These are phyloP conservation scores for Adansonia grandidieri DNA, from an alignment of 441 rosid genomes.

Conservation along the genomic window DNA sequence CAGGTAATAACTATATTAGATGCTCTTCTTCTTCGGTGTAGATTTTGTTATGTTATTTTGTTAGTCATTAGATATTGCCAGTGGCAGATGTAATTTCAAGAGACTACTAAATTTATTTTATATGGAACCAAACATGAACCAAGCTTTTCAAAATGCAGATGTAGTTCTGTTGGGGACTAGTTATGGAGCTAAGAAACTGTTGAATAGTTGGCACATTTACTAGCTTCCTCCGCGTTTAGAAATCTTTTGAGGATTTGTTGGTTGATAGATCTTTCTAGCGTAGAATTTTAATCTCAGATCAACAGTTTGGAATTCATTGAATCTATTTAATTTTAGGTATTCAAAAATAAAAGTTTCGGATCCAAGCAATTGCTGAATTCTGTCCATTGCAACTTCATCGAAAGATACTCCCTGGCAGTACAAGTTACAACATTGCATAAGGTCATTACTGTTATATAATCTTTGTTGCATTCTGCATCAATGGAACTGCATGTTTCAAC, in stretches of 20 bases:
- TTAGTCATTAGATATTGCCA: not conserved
- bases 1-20: conserved; percentile 53
- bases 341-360: not conserved
- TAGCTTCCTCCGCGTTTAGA: conserved; percentile 3
- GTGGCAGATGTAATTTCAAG: conserved; percentile 2
- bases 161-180: not conserved
- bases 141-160: not conserved
- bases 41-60: not conserved
- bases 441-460: not conserved
- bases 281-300: not conserved
- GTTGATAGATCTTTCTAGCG: not conserved
- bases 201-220: not conserved
- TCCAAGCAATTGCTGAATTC: not conserved
- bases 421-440: not conserved
- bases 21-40: not conserved
- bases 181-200: conserved; percentile 7
- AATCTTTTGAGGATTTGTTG: not conserved
- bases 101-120: conserved; percentile 11
- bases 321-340: conserved; percentile 13
- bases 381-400: not conserved
- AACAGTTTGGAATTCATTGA: not conserved
- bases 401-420: not conserved
- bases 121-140: conserved; percentile 9
- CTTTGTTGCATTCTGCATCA: conserved; percentile 2
- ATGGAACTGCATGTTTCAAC: not conserved